Base-by-base conservation (phyloP, 805 yeast genomes). In the Suhomyces canberraensis region DNA sequence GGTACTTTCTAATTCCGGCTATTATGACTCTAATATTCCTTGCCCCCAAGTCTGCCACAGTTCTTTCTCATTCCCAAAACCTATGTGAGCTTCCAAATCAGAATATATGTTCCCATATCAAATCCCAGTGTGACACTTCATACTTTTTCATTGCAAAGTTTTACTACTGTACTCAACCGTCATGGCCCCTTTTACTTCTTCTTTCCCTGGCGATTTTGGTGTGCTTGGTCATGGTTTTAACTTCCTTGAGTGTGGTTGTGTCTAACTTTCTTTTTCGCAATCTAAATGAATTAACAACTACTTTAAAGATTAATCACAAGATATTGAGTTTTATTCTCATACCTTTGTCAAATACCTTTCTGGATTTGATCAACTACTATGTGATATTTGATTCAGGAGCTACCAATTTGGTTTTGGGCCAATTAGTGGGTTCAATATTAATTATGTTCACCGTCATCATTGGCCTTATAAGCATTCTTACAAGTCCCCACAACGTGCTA, bases 281-380 rank as follows among this genome's bases (percentile, higher is more conserved):
- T 25, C 48, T 66, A 5, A 56, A 61, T 28, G 48, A 48, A 17
- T 38, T 64, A 7, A 51, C 67, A 6, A 45, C 40, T 1, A 31
- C 37, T 2, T 38, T 61, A 3, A 39, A 50, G 1, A 46, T 64
- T 4, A 60, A 53, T 37, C 51, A 52, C 24, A 57, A 60, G 36
- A 46, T 64, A 26, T 42, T 66, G 26, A 55, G 65, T 33, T 63
- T 55, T 35, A 47, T 64, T 6, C 31, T 66, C 8, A 52, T 66
- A 4, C 73, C 73, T 1, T 43, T 64, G 8, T 48, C 64, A 16
- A 66, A 66, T 41, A 58, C 67, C 3, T 45, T 58, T 9, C 69
- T 69, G 8, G 73, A 66, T 42, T 47, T 66, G 16, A 42, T 65
- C 14, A 64, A 60, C 36, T 64, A 64, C 45, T 54, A 61, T 33